phyloP scores from a whole-genome alignment of 768 basidiomycete genomes.

The Neoboletus brunneissimus region DNA sequence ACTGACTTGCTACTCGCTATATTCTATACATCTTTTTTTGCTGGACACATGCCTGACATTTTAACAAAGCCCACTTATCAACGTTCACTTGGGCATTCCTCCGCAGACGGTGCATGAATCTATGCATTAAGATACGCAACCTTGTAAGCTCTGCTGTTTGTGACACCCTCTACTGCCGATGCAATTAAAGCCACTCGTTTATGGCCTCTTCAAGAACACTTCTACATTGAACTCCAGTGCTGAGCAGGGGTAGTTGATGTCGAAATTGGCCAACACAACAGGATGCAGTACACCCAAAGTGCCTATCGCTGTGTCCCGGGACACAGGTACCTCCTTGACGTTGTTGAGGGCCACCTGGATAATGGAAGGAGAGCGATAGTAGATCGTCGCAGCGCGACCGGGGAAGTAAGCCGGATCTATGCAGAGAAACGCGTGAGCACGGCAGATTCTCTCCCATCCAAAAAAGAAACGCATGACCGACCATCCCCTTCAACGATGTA shows the following conservation, averaged over 20 bases:
- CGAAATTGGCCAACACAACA: conserved; percentile 86
- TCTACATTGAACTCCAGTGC: conserved; percentile 92
- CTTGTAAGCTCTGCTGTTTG: not conserved
- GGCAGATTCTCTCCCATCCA: not conserved
- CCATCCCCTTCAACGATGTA: conserved; percentile 87
- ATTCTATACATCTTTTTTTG: conserved; percentile 8
- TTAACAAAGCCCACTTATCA: not conserved
- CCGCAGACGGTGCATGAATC: not conserved
- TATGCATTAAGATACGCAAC: conserved; percentile 3
- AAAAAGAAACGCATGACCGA: conserved; percentile 37
- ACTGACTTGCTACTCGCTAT: conserved; percentile 8
- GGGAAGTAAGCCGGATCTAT: conserved; percentile 94
- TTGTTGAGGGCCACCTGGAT: conserved; percentile 33
- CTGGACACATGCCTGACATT: not conserved
- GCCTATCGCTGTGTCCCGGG: conserved; percentile 72
- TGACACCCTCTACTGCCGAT: not conserved
- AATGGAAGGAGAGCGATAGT: conserved; percentile 62
- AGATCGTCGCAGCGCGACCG: conserved; percentile 89
- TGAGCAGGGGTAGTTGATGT: conserved; percentile 93
- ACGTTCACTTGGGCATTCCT: not conserved
- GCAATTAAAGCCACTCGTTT: not conserved
- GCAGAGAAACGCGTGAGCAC: conserved; percentile 5
- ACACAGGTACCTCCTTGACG: conserved; percentile 45
- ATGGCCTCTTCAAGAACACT: conserved; percentile 73
- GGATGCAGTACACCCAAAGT: conserved; percentile 94